Conservation (phyloP, 1,284 basidiomycete genomes). For the Cutaneotrichosporon daszewskae region DNA sequence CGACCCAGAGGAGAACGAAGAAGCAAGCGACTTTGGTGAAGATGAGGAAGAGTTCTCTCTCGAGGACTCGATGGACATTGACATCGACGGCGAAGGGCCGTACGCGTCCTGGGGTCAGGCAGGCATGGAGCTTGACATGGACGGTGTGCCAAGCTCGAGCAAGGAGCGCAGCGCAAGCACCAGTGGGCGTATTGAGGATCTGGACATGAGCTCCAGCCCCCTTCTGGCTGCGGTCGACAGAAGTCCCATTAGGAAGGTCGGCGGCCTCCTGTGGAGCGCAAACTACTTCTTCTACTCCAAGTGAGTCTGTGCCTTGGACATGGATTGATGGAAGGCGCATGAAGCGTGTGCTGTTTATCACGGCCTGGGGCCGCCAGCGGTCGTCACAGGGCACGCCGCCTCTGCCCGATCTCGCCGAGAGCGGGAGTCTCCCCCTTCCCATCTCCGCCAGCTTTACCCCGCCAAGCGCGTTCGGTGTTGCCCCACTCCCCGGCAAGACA, state of each 20-base stretch:
- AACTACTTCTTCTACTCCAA: conserved; percentile 97
- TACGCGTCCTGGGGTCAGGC: conserved; percentile 29
- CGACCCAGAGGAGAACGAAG: conserved; percentile 67
- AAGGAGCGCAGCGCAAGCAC: conserved; percentile 1
- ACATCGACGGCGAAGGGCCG: conserved; percentile 33
- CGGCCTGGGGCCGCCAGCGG: conserved; percentile 78
- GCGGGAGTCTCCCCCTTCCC: conserved; percentile 26
- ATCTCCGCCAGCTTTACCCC: conserved; percentile 31
- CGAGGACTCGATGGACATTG: conserved; percentile 33
- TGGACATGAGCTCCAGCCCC: conserved; percentile 13
- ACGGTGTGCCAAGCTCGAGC: conserved; percentile 17
- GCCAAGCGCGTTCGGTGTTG: conserved; percentile 16
- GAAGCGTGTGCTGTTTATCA: conserved; percentile 89
- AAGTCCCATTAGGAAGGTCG: conserved; percentile 53
- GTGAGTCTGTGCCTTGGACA: conserved; percentile 52
- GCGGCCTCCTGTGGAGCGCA: conserved; percentile 91
- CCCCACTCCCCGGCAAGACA: conserved; percentile 9
- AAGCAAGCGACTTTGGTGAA: conserved; percentile 25
- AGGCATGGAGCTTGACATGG: conserved; percentile 28
- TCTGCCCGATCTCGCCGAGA: conserved; percentile 14
- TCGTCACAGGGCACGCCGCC: conserved; percentile 12
- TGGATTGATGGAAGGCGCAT: too few species aligned
- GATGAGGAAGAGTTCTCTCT: conserved; percentile 27
- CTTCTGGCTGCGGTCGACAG: conserved; percentile 32
- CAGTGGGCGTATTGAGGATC: conserved; percentile 55